Conservation (phyloP, 139 green algal genomes). For the Chloropicon primus region DNA sequence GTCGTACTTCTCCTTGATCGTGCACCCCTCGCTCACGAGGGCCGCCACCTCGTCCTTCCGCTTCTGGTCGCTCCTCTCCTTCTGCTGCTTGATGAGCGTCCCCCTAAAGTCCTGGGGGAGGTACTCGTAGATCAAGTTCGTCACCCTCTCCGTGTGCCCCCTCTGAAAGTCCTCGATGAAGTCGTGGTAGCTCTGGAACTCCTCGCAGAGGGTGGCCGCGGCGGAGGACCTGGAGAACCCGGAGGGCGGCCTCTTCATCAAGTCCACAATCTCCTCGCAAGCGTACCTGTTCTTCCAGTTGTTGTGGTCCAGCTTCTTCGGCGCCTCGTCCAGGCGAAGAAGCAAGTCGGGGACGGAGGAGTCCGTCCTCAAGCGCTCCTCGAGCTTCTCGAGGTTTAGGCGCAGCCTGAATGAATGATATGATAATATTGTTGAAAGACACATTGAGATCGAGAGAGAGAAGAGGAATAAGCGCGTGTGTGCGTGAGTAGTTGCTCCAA, state of each 20-base stretch:
- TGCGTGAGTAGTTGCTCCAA: too few relatives aligned
- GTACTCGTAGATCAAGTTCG: conserved; percentile 16
- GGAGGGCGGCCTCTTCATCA: not conserved
- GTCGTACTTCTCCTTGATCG: conserved; percentile 30
- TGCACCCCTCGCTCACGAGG: conserved; percentile 15
- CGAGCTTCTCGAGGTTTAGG: not conserved
- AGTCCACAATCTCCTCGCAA: conserved; percentile 3
- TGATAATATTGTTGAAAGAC: too few relatives aligned
- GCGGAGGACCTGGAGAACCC: not conserved
- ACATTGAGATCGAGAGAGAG: too few relatives aligned
- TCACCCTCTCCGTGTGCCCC: conserved; percentile 1
- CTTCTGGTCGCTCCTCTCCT: conserved; percentile 21
- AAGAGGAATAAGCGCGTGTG: too few relatives aligned
- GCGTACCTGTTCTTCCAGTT: not conserved
- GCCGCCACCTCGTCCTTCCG: conserved; percentile 23
- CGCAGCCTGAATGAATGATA: too few relatives aligned
- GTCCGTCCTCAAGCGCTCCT: not conserved
- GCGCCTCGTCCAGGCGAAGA: not conserved
- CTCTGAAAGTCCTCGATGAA: conserved; percentile 5
- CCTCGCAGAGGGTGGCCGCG: not conserved
- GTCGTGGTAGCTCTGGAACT: not conserved
- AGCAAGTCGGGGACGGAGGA: not conserved
- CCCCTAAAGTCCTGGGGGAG: conserved; percentile 28
- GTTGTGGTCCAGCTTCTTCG: conserved; percentile 9
- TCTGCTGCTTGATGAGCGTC: conserved; percentile 26